phyloP scores from a whole-genome alignment of 495 filamentous ascomycete species.

The Penicillium flavigenum region DNA sequence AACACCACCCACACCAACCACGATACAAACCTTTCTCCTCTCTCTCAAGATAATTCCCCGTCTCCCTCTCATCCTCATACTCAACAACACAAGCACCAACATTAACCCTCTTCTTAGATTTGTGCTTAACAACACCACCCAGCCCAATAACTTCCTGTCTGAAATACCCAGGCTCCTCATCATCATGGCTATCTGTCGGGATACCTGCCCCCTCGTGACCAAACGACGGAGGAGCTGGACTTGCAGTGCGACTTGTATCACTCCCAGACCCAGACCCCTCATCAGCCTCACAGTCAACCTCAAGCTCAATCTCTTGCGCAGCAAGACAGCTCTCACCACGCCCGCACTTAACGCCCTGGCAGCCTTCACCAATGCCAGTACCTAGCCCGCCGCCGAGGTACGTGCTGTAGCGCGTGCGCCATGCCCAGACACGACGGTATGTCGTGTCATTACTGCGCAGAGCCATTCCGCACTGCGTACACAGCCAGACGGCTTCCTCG shows the following conservation, averaged over 20 bases:
- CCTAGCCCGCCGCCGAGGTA: conserved; percentile 72
- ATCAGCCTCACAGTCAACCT: conserved; percentile 74
- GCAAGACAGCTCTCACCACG: conserved; percentile 68
- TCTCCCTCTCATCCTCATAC: conserved; percentile 73
- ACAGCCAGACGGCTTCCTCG: conserved; percentile 70
- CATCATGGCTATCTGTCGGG: conserved; percentile 32
- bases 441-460: conserved; percentile 67
- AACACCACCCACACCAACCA: conserved; percentile 57
- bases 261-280: conserved; percentile 36
- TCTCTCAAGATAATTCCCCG: conserved; percentile 63
- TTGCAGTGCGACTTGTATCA: conserved; percentile 23
- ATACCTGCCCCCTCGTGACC: conserved; percentile 14
- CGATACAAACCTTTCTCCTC: conserved; percentile 48
- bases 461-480: conserved; percentile 70
- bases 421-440: conserved; percentile 80
- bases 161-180: conserved; percentile 65
- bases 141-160: conserved; percentile 85
- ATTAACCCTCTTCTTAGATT: conserved; percentile 68
- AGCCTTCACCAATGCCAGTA: conserved; percentile 83
- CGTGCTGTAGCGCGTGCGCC: conserved; percentile 81
- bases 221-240: conserved; percentile 19
- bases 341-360: conserved; percentile 82
- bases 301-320: conserved; percentile 70
- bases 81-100: conserved; percentile 81
- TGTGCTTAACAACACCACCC: conserved; percentile 80